Base-by-base conservation (phyloP, 148 eudicot species). In the Camellia japonica region DNA sequence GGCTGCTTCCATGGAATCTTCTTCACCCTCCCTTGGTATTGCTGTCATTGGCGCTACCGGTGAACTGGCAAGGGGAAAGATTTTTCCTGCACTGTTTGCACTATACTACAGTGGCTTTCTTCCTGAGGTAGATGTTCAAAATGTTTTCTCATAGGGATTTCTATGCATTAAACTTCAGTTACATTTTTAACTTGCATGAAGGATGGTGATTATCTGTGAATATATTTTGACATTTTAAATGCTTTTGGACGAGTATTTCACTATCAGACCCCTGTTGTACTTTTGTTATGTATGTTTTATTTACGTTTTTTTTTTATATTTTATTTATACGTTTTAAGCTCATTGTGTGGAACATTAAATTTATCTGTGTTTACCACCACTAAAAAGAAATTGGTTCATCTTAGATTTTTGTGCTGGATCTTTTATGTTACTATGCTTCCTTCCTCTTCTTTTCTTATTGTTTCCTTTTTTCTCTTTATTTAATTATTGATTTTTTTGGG, bases 61-160 rank as follows among this genome's bases (percentile, higher is more conserved):
- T 49, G 84, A 85, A 23, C 82, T 80, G 38, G 87, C 84, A 12
- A 75, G 86, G 72, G 80, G 43, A n/a, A 84, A 85, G 66, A 82
- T 85, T 70, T 85, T 87, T 69, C 89, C 87, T 12, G 89, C 87
- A 60, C 73, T 87, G 30, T 85, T 87, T 78, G 87, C 89, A 58
- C 80, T 87, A 43, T 87, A 82, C 69, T 80, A 87, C 77, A 83
- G 84, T 68, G 87, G 82, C 71, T 78, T 80, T 71, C 83, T 87
- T 30, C 87, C 85, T 5, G 79, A 82, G 86, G 89, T 87, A 51
- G 71, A 74, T 61, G 30, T 64, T 4, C 3, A 12, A 19, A 49
- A 76, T 63, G 19, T 23, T 15, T 2, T 65, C 49, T 43, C 20
- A 6, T 64, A 49, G 64, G 14, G 18, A 9, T 64, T 14, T 23